These are phyloP conservation scores for Hawksworthiomyces lignivorus DNA, from an alignment of 2,329 filamentous ascomycete species.

Conservation along the genomic window DNA sequence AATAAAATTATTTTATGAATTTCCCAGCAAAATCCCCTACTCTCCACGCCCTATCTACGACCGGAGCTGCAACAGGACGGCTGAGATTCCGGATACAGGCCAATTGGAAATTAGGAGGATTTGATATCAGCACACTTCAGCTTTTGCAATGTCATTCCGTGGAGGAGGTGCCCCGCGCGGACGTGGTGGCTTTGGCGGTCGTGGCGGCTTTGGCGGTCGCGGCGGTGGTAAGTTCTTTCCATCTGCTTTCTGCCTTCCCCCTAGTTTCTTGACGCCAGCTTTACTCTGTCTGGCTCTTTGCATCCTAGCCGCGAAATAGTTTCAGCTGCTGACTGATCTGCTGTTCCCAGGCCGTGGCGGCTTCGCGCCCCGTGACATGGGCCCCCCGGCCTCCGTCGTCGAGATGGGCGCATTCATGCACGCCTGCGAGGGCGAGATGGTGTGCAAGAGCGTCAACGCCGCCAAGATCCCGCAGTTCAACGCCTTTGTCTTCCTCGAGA, in stretches of 20 bases:
- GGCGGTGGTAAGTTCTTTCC: conserved; percentile 36
- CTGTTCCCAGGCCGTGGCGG: conserved; percentile 44
- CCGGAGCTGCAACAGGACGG: too few relatives aligned
- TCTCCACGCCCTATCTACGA: too few relatives aligned
- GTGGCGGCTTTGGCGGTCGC: conserved; percentile 40
- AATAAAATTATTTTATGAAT: too few relatives aligned
- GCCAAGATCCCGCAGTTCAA: conserved; percentile 98
- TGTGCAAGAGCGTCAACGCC: conserved; percentile 84
- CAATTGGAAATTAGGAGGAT: too few relatives aligned
- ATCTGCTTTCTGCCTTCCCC: background rate
- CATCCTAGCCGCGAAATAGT: too few relatives aligned
- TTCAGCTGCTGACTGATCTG: too few relatives aligned
- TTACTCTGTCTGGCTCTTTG: too few relatives aligned
- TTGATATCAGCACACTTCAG: too few relatives aligned
- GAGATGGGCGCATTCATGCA: conserved; percentile 95
- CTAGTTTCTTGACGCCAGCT: too few relatives aligned
- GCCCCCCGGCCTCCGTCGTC: conserved; percentile 54
- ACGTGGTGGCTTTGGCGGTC: conserved; percentile 38
- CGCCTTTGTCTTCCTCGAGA: conserved; percentile 96
- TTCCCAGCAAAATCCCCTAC: too few relatives aligned
- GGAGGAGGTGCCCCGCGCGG: conserved; percentile 34
- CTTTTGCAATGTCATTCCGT: conserved; percentile 63
- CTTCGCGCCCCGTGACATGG: conserved; percentile 51
- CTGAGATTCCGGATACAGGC: too few relatives aligned
- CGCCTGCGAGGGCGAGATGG: conserved; percentile 93